Evolutionary conservation across 208 protist genomes (phyloP).

Genomic region (Endotrypanum monterogeii): DNA sequence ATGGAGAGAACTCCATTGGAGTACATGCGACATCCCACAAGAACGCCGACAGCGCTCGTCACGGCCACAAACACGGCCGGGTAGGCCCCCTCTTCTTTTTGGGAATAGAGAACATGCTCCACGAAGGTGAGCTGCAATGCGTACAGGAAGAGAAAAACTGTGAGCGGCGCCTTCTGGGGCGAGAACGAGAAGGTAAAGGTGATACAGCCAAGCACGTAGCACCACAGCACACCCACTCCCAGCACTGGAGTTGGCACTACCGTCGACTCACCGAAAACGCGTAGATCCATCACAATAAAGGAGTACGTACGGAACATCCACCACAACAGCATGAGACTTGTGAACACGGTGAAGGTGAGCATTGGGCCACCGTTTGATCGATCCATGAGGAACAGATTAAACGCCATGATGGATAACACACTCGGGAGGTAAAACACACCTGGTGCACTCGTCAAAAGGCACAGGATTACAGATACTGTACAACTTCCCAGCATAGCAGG

Average conservation of each 20-base stretch:
- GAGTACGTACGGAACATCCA: conserved; percentile 91
- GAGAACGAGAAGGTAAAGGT: conserved; percentile 77
- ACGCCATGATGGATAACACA: conserved; percentile 54
- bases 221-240: conserved; percentile 67
- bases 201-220: conserved; percentile 83
- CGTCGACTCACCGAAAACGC: conserved; percentile 77
- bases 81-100: conserved; percentile 81
- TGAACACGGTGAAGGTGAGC: conserved; percentile 79
- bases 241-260: conserved; percentile 66
- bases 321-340: conserved; percentile 80
- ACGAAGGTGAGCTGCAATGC: conserved; percentile 74
- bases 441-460: conserved; percentile 44
- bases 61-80: conserved; percentile 66
- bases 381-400: conserved; percentile 85
- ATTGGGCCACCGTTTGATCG: conserved; percentile 63
- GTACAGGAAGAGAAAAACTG: conserved; percentile 66
- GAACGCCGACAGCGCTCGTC: conserved; percentile 67
- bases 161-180: conserved; percentile 44
- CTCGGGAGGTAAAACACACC: conserved; percentile 56
- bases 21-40: conserved; percentile 59
- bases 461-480: conserved; percentile 47
- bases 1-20: conserved; percentile 58
- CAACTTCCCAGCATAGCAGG: conserved; percentile 46
- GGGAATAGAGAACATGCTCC: conserved; percentile 87
- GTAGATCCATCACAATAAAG: conserved; percentile 83